Base-by-base conservation (phyloP, 306 rosid species). In the Astragalus membranaceus region DNA sequence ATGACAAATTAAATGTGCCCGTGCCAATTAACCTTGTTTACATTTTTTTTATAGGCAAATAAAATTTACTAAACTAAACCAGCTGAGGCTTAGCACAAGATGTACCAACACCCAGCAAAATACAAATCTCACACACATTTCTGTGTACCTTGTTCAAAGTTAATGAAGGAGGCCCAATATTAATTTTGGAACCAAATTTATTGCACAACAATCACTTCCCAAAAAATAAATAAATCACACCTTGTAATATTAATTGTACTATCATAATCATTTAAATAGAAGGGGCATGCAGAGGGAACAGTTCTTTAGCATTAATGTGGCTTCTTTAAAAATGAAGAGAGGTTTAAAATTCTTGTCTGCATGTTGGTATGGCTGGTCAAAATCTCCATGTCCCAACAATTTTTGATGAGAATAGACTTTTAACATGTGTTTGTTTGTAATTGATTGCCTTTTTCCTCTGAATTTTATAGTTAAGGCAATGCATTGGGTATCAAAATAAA, bases 401-500 rank as follows among this genome's bases (percentile, higher is more conserved):
- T 51, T 37, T 76, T 58, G 12, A 33, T 20, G 69, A 72, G 48
- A 49, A 63, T 36, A 58, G 71, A 70, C 50, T 10, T 70, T 48
- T 59, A 62, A 57, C 57, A 75, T 52, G 57, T 64, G 64, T 60
- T 39, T 39, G 69, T 72, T 8, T 39, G 8, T 36, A 36, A 33
- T 60, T 46, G 64, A 57, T 54, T 75, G 53, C 57, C 12, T 53
- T 76, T 70, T 52, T 14, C 72, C 72, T 67, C 73, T 69, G 78
- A 55, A 44, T 58, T 79, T 67, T 69, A 54, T 56, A 64, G 75
- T 75, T 32, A 41, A 62, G 64, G 78, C 23, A 64, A 69, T 82
- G 77, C 57, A 64, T 61, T 50, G 78, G 37, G 79, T 73, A 41
- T 56, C 75, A 74, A 75, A 50, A 64, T 17, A 63, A 62, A 63